Percentiles rank a stretch among this genome's conserved stretches.
These are phyloP conservation scores for Penicillium italicum DNA, from an alignment of 2,329 filamentous ascomycete species.

Conservation along the genomic window DNA sequence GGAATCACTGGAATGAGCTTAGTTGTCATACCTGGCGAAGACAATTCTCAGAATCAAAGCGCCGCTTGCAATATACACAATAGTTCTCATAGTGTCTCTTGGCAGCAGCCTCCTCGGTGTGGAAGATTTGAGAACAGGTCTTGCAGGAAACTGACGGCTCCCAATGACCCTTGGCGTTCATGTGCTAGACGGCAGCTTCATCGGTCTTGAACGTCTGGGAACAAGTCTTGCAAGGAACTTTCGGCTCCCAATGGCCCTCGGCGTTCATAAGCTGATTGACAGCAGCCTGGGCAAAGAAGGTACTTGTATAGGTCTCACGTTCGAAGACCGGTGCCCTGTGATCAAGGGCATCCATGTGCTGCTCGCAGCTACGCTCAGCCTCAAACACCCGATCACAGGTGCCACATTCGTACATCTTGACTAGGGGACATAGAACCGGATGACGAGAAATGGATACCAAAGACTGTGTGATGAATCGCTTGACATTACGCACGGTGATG, in stretches of 20 bases:
- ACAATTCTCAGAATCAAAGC: conserved; percentile 33
- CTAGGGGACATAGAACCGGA: background rate
- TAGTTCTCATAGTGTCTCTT: conserved; percentile 25
- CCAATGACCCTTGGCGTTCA: conserved; percentile 11
- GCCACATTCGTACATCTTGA: background rate
- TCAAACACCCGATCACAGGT: background rate
- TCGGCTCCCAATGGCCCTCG: background rate
- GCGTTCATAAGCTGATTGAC: background rate
- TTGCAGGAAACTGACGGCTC: background rate
- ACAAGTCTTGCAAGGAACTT: no score
- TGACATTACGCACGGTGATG: background rate
- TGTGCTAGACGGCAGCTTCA: conserved; percentile 25
- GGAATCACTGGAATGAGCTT: background rate
- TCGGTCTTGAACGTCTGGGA: no score
- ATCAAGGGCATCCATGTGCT: background rate
- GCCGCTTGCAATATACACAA: conserved; percentile 28
- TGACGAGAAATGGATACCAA: background rate
- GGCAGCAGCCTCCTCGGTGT: conserved; percentile 2
- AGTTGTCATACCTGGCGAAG: conserved; percentile 23
- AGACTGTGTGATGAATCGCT: background rate
- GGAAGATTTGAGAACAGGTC: background rate
- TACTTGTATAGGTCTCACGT: conserved; percentile 20
- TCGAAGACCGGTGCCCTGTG: conserved; percentile 3
- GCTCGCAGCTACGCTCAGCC: background rate
- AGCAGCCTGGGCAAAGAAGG: background rate